These are phyloP conservation scores for Fusarium sp. DNA, from an alignment of 2,329 filamentous ascomycete species.

Conservation along the genomic window DNA sequence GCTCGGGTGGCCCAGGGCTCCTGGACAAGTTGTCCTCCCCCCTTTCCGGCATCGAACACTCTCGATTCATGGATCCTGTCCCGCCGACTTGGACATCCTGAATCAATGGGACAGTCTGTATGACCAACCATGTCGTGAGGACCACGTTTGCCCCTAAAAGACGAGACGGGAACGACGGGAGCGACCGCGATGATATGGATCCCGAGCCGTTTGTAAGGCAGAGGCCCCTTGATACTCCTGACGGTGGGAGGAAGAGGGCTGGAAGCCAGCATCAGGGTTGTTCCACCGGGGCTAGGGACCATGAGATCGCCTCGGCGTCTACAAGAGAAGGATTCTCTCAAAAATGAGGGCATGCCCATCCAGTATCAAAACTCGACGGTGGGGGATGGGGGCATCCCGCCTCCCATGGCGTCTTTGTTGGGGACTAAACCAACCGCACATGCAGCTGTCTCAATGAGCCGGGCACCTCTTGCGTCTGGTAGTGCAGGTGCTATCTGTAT, in stretches of 20 bases:
- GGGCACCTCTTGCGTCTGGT: constrained; percentile 32
- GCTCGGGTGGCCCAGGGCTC: constrained; percentile 2
- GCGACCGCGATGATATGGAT: constrained; percentile 43
- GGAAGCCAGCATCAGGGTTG: constrained; percentile 17
- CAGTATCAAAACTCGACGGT: constrained; percentile 11
- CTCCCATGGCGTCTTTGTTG: constrained; percentile 28
- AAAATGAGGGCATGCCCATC: background rate
- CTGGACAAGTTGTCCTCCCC: constrained; percentile 36
- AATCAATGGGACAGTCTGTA: constrained; percentile 25
- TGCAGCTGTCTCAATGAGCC: constrained; percentile 35
- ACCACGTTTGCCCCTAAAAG: constrained; percentile 37
- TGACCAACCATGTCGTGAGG: constrained; percentile 47
- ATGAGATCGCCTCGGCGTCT: constrained; percentile 6
- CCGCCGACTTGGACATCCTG: constrained; percentile 38
- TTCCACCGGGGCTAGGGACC: background rate
- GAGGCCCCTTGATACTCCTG: constrained; percentile 29
- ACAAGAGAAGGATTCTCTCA: constrained; percentile 9
- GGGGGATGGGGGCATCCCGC: constrained; percentile 24
- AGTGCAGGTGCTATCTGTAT: constrained; percentile 30
- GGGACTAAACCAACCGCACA: constrained; percentile 36
- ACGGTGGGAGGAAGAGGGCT: constrained; percentile 19
- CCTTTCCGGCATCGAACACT: constrained; percentile 34
- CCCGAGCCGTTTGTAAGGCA: constrained; percentile 37
- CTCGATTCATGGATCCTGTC: constrained; percentile 38
- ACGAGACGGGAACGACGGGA: constrained; percentile 43